Percentiles rank a stretch among this genome's conserved stretches.
Conservation (phyloP, 805 yeast genomes). For the Jamesozyma rosinii region DNA sequence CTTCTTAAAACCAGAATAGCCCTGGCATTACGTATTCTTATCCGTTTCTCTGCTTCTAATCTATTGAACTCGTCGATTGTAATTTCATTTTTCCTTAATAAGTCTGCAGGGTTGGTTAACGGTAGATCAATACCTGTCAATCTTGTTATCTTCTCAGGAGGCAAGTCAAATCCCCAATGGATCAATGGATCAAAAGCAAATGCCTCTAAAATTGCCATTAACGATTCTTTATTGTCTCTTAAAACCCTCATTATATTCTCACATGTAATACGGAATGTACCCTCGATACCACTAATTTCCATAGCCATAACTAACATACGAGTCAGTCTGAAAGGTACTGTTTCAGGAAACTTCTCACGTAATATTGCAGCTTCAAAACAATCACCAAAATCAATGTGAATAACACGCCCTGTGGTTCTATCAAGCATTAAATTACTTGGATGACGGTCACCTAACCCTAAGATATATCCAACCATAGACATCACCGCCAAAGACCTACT, state of each 20-base stretch:
- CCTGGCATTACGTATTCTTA: conserved; percentile 74
- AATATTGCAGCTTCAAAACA: conserved; percentile 97
- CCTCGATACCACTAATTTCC: conserved; percentile 98
- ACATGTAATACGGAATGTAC: conserved; percentile 90
- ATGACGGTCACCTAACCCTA: conserved; percentile 96
- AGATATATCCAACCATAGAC: conserved; percentile 97
- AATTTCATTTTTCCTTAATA: conserved; percentile 62
- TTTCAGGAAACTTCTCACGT: conserved; percentile 95
- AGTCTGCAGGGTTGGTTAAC: conserved; percentile 58
- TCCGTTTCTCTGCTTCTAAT: conserved; percentile 61
- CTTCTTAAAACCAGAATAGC: conserved; percentile 84
- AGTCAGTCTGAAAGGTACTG: conserved; percentile 93
- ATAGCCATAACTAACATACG: conserved; percentile 96
- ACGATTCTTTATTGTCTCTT: conserved; percentile 87
- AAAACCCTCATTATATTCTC: conserved; percentile 95
- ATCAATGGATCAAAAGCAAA: conserved; percentile 97
- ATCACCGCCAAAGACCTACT: conserved; percentile 93
- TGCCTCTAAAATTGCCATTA: conserved; percentile 96
- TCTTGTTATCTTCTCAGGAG: conserved; percentile 66
- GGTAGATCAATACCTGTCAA: conserved; percentile 64
- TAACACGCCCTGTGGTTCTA: conserved; percentile 86
- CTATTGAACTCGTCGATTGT: conserved; percentile 68
- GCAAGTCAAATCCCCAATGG: conserved; percentile 96
- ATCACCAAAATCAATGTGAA: conserved; percentile 97
- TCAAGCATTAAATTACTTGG: conserved; percentile 96